Percentiles rank a stretch among this genome's conserved stretches.
phyloP scores from a whole-genome alignment of 2,329 filamentous ascomycete genomes.

The Emergomyces orientalis region DNA sequence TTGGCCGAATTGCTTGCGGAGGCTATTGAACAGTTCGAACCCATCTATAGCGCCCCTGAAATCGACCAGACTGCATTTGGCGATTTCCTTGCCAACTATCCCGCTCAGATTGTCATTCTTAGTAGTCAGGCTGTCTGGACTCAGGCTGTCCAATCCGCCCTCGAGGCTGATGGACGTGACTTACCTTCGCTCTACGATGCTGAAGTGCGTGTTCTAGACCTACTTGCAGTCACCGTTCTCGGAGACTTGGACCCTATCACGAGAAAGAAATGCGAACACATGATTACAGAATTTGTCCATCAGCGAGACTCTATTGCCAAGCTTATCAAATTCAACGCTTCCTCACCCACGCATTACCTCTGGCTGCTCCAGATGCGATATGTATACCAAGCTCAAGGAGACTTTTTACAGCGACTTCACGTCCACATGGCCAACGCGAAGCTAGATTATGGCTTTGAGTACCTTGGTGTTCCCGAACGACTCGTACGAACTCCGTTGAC shows the following conservation, averaged over 20 bases:
- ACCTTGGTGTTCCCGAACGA: constrained; percentile 89
- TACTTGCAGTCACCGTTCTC: constrained; percentile 81
- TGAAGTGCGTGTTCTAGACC: constrained; percentile 72
- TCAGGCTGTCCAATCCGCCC: constrained; percentile 66
- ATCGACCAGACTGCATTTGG: constrained; percentile 64
- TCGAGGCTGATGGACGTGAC: constrained; percentile 60
- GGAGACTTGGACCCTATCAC: constrained; percentile 78
- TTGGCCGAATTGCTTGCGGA: constrained; percentile 84
- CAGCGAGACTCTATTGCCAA: constrained; percentile 90
- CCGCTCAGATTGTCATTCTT: constrained; percentile 90
- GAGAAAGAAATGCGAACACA: constrained; percentile 93
- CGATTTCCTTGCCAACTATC: constrained; percentile 73
- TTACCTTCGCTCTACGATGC: constrained; percentile 66
- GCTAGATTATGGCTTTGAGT: constrained; percentile 95
- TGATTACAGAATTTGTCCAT: constrained; percentile 98
- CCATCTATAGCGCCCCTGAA: constrained; percentile 61
- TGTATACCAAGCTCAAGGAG: constrained; percentile 72
- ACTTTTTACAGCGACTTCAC: constrained; percentile 69
- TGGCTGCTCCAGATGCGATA: constrained; percentile 98
- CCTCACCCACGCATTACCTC: constrained; percentile 67
- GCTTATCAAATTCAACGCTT: constrained; percentile 66
- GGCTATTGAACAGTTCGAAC: constrained; percentile 71
- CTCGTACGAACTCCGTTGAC: constrained; percentile 95
- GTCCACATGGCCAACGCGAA: constrained; percentile 96
- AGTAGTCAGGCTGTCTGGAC: constrained; percentile 94